Evolutionary conservation across 1,284 basidiomycete genomes (phyloP).

Genomic region (Ganoderma sinense): DNA sequence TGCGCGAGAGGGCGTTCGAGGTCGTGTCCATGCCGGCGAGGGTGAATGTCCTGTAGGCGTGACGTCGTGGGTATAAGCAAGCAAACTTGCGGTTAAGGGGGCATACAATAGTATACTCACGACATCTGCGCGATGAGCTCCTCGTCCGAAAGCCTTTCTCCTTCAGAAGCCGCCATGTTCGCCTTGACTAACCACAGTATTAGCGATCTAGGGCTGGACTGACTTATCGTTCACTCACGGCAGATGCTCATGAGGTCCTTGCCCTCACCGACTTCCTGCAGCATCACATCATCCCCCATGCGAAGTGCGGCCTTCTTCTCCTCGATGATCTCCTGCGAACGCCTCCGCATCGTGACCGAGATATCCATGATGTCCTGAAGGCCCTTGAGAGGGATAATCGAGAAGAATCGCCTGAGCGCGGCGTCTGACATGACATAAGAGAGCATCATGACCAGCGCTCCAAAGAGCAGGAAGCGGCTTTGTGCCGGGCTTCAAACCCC

Average conservation of each 20-base stretch:
- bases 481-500: neutral
- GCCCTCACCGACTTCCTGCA: slow-evolving; percentile 31
- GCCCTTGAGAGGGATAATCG: neutral
- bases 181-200: neutral
- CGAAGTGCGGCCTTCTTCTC: slow-evolving; percentile 27
- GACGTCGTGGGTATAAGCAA: neutral
- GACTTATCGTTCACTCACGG: slow-evolving; percentile 24
- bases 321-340: slow-evolving; percentile 17
- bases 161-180: slow-evolving; percentile 5
- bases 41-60: slow-evolving; percentile 8
- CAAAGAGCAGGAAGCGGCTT: neutral
- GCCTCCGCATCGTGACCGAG: slow-evolving; percentile 17
- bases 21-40: slow-evolving; percentile 19
- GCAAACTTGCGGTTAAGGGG: no score
- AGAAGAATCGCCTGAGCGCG: neutral
- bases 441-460: neutral
- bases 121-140: slow-evolving; percentile 15
- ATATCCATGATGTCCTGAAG: slow-evolving; percentile 8
- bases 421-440: neutral
- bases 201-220: neutral
- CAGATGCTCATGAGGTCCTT: slow-evolving; percentile 41
- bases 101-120: no score
- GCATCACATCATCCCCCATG: slow-evolving; percentile 31
- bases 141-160: slow-evolving; percentile 7
- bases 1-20: slow-evolving; percentile 16